Percentiles rank a stretch among this genome's conserved stretches.
phyloP scores from a whole-genome alignment of 352 stramenopile species.

The Phytophthora rubi region DNA sequence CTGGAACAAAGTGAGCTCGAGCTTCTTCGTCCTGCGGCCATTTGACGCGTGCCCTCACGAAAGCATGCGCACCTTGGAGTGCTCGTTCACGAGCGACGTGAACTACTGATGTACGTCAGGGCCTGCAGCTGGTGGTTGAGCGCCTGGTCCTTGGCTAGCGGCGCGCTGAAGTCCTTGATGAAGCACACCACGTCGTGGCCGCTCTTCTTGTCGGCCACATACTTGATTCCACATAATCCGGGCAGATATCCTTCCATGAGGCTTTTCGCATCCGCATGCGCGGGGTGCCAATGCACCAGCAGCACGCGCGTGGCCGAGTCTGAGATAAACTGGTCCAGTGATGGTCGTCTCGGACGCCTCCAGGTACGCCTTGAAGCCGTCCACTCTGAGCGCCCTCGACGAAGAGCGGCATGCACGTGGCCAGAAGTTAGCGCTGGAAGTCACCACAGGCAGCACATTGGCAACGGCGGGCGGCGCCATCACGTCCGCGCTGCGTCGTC shows the following conservation, averaged over 20 bases:
- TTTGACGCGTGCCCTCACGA: constrained; percentile 83
- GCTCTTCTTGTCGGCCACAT: constrained; percentile 62
- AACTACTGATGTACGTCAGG: constrained; percentile 91
- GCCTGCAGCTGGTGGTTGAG: constrained; percentile 87
- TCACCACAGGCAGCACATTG: too few relatives aligned
- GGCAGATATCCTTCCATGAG: constrained; percentile 24
- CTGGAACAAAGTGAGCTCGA: constrained; percentile 93
- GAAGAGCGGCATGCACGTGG: too few relatives aligned
- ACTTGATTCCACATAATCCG: constrained; percentile 67
- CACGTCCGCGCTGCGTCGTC: constrained; percentile 27
- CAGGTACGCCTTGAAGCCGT: too few relatives aligned
- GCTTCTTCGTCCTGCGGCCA: constrained; percentile 92
- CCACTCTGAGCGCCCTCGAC: too few relatives aligned
- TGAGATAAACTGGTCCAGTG: too few relatives aligned
- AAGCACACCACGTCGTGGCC: constrained; percentile 86
- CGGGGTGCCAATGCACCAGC: too few relatives aligned
- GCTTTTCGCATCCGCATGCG: not conserved
- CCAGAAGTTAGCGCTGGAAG: too few relatives aligned
- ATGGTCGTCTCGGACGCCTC: too few relatives aligned
- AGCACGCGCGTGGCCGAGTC: too few relatives aligned
- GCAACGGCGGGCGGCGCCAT: constrained; percentile 20
- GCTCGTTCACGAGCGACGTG: constrained; percentile 84
- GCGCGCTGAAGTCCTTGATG: constrained; percentile 81
- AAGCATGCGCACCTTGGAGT: constrained; percentile 83
- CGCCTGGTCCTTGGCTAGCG: constrained; percentile 68